Base-by-base conservation (phyloP, 345 rosid genomes). In the Orychophragmus violaceus region DNA sequence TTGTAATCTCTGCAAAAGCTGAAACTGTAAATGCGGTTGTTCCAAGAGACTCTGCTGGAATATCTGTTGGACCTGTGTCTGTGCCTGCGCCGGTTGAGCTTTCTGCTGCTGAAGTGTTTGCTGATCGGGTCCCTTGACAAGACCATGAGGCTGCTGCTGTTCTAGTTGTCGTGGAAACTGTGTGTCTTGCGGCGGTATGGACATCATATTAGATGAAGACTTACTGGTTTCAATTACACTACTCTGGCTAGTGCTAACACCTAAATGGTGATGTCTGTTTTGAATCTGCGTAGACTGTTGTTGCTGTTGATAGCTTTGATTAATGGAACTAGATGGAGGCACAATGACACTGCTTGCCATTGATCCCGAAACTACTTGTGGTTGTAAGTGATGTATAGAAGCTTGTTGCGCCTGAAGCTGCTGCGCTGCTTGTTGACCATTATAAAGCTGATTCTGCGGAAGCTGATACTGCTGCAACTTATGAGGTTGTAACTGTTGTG, bases 1-100 rank as follows among this genome's bases (percentile, higher is more conserved):
- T 10, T 85, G 64, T 59, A 88, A 79, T 74, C 87, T 87, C 80
- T 90, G 96, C 70, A 90, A 61, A 59, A 88, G 58, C 68, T 88
- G 97, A 74, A 82, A 79, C 33, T 88, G 97, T 74, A 84, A 72
- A 74, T 89, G 78, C 1, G 78, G 97, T 64, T 94, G 97, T 32
- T 90, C 97, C 25, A 95, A 74, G 76, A 87, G 82, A 65, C 83
- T 77, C 39, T 85, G 82, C 78, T 78, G 97, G 52, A 83, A 64
- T 36, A 79, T 50, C 52, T 87, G 97, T 59, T 82, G 91, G 51
- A 59, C 64, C 62, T 82, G 90, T 0, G 76, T 62, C 53, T 82
- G n/a, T n/a, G n/a, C n/a, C n/a, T n/a, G n/a, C n/a, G n/a, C n/a
- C n/a, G n/a, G 85, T 74, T 83, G 92, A 48, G 81, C 49, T 70